These are phyloP conservation scores for Cryphonectria nitschkei DNA, from an alignment of 2,329 filamentous ascomycete species.

Conservation along the genomic window DNA sequence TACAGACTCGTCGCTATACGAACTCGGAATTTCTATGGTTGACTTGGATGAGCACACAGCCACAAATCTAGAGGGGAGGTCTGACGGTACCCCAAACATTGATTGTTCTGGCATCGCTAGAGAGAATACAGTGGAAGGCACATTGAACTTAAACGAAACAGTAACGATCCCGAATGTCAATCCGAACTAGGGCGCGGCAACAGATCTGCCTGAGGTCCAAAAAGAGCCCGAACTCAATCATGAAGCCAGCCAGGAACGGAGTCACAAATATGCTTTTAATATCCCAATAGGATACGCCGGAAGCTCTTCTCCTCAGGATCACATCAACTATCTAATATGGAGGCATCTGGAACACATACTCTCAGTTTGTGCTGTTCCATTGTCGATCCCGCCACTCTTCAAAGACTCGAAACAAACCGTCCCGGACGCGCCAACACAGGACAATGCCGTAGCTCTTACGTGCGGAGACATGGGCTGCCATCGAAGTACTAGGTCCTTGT, in stretches of 20 bases:
- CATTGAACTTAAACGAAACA: background rate
- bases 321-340: conserved; percentile 18
- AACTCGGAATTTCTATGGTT: background rate
- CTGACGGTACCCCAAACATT: background rate
- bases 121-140: background rate
- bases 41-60: background rate
- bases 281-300: no score
- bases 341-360: conserved; percentile 25
- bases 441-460: conserved; percentile 14
- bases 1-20: background rate
- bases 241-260: background rate
- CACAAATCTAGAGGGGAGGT: background rate
- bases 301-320: no score
- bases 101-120: background rate
- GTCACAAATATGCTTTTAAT: background rate
- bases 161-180: background rate
- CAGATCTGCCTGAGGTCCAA: background rate
- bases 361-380: conserved; percentile 14
- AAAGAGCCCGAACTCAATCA: no score
- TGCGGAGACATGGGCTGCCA: conserved; percentile 30
- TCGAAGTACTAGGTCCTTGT: conserved; percentile 15
- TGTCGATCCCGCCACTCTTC: background rate
- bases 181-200: background rate
- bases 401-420: background rate
- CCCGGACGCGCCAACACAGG: background rate